These are phyloP conservation scores for Eucalyptus sp. DNA, from an alignment of 345 rosid species.

Conservation along the genomic window DNA sequence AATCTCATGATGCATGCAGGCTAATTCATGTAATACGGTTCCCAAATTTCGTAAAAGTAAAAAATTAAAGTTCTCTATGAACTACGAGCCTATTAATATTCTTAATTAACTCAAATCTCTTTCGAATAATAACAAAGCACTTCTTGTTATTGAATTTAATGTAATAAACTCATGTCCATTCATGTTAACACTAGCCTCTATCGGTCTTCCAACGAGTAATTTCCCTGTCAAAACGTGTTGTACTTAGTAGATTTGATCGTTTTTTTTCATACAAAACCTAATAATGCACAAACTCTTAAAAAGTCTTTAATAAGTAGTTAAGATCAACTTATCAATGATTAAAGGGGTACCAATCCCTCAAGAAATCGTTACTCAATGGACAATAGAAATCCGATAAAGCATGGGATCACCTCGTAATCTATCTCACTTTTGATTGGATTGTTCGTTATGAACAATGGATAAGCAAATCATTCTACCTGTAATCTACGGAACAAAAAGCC, in stretches of 20 bases:
- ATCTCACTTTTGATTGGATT: neutral
- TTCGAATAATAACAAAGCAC: neutral
- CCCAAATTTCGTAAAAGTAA: neutral
- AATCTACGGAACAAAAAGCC: neutral
- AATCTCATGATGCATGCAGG: neutral
- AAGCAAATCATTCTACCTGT: neutral
- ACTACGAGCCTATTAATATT: neutral
- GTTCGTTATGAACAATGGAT: neutral
- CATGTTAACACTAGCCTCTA: too few relatives aligned
- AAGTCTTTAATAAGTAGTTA: neutral
- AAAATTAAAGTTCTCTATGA: neutral
- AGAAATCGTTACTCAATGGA: neutral
- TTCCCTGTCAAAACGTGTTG: neutral
- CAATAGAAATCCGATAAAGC: neutral
- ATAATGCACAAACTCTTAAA: neutral
- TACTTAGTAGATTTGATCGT: neutral
- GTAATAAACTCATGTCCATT: too few relatives aligned
- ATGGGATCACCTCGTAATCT: neutral
- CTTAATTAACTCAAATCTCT: neutral
- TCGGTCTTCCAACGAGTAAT: too few relatives aligned
- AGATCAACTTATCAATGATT: neutral
- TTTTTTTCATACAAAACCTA: neutral
- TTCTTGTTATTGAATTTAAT: neutral
- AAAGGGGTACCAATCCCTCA: neutral
- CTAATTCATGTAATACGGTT: neutral